phyloP scores from a whole-genome alignment of 2,329 filamentous ascomycete genomes.

The Huntiella abstrusa region DNA sequence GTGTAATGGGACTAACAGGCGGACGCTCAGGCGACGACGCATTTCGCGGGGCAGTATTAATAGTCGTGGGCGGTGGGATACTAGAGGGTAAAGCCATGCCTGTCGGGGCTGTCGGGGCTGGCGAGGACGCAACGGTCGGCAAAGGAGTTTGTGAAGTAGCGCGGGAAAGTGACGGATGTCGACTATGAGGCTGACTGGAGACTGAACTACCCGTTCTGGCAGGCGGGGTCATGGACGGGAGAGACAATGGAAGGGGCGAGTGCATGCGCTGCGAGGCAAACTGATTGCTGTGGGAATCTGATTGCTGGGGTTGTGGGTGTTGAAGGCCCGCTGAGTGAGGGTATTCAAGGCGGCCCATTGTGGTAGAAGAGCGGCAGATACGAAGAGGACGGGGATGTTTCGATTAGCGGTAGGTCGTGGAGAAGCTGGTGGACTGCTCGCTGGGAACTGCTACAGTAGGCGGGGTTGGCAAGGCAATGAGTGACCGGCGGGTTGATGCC shows the following conservation, averaged over 20 bases:
- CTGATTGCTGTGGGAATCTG: constrained; percentile 3
- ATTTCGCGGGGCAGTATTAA: no score
- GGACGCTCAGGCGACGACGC: constrained; percentile 27
- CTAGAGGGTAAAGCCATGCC: constrained; percentile 8
- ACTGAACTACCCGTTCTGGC: constrained; percentile 15
- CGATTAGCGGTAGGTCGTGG: background rate
- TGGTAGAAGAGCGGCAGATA: background rate
- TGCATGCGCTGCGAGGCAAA: constrained; percentile 10
- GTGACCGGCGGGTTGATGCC: background rate
- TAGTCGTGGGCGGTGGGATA: constrained; percentile 1
- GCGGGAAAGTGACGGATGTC: constrained; percentile 11
- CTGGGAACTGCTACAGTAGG: background rate
- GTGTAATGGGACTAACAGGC: constrained; percentile 36
- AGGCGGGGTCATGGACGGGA: constrained; percentile 9
- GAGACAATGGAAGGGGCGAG: constrained; percentile 8
- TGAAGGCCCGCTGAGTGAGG: constrained; percentile 8
- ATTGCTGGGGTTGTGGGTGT: constrained; percentile 9
- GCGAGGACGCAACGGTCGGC: constrained; percentile 1
- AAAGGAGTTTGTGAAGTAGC: constrained; percentile 6
- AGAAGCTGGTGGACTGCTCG: background rate
- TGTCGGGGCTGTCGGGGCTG: constrained; percentile 8
- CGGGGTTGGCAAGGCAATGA: background rate
- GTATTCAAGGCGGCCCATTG: constrained; percentile 6
- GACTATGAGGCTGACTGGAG: constrained; percentile 16
- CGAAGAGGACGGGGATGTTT: background rate